Conservation (phyloP, 345 rosid genomes). For the Raphanus raphanistrum region DNA sequence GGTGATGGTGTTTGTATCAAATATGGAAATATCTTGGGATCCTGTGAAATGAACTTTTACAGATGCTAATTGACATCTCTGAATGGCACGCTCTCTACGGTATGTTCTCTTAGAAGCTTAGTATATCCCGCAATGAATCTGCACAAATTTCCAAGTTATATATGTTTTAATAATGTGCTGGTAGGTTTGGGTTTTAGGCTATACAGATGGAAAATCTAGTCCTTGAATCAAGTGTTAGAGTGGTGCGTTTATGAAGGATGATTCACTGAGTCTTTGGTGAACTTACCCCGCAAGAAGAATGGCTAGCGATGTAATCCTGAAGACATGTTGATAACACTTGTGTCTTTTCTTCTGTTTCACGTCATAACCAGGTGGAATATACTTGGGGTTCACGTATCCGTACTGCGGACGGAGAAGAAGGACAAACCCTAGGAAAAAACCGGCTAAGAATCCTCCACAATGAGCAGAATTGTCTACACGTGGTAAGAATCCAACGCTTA, state of each 20-base stretch:
- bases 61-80: conserved; percentile 34
- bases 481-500: conserved; percentile 75
- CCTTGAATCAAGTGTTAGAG: neutral
- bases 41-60: conserved; percentile 12
- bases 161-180: neutral
- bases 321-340: conserved; percentile 62
- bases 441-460: conserved; percentile 79
- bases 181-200: neutral
- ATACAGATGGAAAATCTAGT: neutral
- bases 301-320: conserved; percentile 48
- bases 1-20: conserved; percentile 25
- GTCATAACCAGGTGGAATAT: conserved; percentile 68
- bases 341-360: conserved; percentile 60
- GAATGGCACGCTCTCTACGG: conserved; percentile 23
- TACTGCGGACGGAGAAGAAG: conserved; percentile 87
- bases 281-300: conserved; percentile 65
- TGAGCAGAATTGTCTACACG: conserved; percentile 92
- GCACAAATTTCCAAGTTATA: conserved; percentile 13
- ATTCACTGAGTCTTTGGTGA: conserved; percentile 11
- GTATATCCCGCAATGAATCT: conserved; percentile 54
- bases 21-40: conserved; percentile 10
- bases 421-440: conserved; percentile 78
- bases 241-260: neutral
- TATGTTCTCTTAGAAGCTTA: conserved; percentile 44
- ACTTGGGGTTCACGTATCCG: conserved; percentile 63